Percentiles rank a stretch among this genome's conserved stretches.
phyloP scores from a whole-genome alignment of 2,329 filamentous ascomycete genomes.

The Pseudofabraea citricarpa region DNA sequence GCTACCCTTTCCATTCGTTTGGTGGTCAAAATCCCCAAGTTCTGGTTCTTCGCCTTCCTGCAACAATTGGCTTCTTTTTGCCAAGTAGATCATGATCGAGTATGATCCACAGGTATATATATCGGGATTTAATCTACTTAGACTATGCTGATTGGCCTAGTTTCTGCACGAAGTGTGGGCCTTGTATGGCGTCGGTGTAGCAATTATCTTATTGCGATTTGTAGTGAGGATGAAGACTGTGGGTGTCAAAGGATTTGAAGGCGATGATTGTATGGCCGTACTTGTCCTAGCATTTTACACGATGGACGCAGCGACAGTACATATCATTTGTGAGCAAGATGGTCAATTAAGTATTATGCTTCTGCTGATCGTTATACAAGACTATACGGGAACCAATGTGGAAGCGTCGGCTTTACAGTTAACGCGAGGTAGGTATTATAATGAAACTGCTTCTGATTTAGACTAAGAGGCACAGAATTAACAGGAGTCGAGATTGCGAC shows the following conservation, averaged over 20 bases:
- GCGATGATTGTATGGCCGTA: conserved; percentile 11
- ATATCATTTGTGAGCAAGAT: conserved; percentile 17
- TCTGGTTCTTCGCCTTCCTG: no score
- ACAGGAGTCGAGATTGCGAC: conserved; percentile 6
- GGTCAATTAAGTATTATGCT: background rate
- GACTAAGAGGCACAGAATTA: conserved; percentile 1
- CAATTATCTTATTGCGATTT: conserved; percentile 29
- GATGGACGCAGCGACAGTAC: conserved; percentile 8
- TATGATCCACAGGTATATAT: background rate
- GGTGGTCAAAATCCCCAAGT: no score
- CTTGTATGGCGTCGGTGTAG: conserved; percentile 20
- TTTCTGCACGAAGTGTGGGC: conserved; percentile 29
- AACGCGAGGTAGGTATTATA: conserved; percentile 1
- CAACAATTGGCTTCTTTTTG: background rate
- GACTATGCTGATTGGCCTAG: no score
- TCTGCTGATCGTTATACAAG: conserved; percentile 6
- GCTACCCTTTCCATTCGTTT: no score
- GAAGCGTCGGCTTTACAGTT: conserved; percentile 6
- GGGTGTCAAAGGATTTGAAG: conserved; percentile 10
- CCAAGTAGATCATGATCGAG: background rate
- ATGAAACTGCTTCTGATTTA: background rate
- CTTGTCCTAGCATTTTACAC: conserved; percentile 10
- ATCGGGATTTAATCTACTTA: no score
- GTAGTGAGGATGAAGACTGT: conserved; percentile 33
- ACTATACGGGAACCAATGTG: conserved; percentile 12